Base-by-base conservation (phyloP, 768 basidiomycete genomes). In the Mycena belliarum region DNA sequence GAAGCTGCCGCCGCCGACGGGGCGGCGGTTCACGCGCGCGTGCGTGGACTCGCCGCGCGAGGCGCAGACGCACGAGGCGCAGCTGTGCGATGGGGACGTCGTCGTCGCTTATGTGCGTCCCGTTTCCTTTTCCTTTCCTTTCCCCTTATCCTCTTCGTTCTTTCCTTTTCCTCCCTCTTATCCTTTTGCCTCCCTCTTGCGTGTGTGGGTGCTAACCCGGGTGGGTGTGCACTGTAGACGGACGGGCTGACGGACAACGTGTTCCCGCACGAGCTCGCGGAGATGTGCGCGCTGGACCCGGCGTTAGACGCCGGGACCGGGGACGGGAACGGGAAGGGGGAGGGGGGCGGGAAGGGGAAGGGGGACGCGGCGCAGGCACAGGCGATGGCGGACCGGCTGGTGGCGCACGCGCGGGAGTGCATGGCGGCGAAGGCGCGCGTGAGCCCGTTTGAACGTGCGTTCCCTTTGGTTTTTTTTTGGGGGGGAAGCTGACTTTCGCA, bases 401-500 rank as follows among this genome's bases (percentile, higher is more conserved):
- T 84, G 7, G 73, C 80, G 25, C 80, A 82, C 41, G 79, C 83
- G 6, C 70, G 69, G 45, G 64, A 67, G 32, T 83, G 81, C 63
- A 84, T 84, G 83, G 68, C 66, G 45, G 78, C 80, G 57, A 74
- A 70, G 42, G 74, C 70, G 60, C 72, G 79, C 46, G 70, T 72
- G 21, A 81, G 79, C 60, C 83, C 83, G 2, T 84, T 84, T 54
- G 76, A 81, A 66, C 74, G 80, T 72, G 65, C 65, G 77, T 42
- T 16, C 29, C 7, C 29, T 32, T 6, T 29, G n/a, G n/a, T 6
- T 15, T 15, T 29, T 28, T 35, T 28, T 33, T 37, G 20, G n/a
- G 9, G 26, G 7, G 38, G 9, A 23, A 21, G 40, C 40, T 1
- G 16, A 8, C 7, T 10, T 11, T n/a, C 38, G 7, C 43, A 63